Percentiles rank a stretch among this genome's conserved stretches.
These are phyloP conservation scores for Torulaspora franciscae DNA, from an alignment of 805 yeast species.

Conservation along the genomic window DNA sequence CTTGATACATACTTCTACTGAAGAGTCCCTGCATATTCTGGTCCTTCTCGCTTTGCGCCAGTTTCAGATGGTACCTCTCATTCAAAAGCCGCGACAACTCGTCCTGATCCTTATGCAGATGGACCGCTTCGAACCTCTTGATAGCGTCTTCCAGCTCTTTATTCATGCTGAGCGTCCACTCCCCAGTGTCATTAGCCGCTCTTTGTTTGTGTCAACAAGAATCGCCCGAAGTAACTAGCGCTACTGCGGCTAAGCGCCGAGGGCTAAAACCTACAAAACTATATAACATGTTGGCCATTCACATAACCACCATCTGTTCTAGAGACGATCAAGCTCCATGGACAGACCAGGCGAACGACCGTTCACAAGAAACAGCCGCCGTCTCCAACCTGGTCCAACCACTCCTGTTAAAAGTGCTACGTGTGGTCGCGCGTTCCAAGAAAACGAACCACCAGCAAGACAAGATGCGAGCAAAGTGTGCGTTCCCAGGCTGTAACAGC, in stretches of 20 bases:
- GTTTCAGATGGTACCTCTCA: slow-evolving; percentile 24
- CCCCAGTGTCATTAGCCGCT: not conserved
- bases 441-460: not conserved
- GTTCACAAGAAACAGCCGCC: too few species aligned
- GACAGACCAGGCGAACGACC: too few species aligned
- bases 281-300: too few species aligned
- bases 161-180: not conserved
- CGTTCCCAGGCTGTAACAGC: slow-evolving; percentile 25
- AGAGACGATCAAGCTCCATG: too few species aligned
- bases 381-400: too few species aligned
- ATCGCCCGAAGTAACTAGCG: not conserved
- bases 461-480: slow-evolving; percentile 22
- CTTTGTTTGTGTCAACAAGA: slow-evolving; percentile 1
- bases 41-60: slow-evolving; percentile 23
- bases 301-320: too few species aligned
- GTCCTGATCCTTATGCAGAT: slow-evolving; percentile 1
- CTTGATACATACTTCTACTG: not conserved
- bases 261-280: too few species aligned
- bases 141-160: slow-evolving; percentile 8
- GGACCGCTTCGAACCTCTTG: slow-evolving; percentile 8
- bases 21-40: slow-evolving; percentile 14
- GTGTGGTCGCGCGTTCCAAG: not conserved
- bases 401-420: too few species aligned
- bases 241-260: too few species aligned
- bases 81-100: slow-evolving; percentile 18